Base-by-base conservation (phyloP, 139 green algal genomes). In the Gonium pectorale region DNA sequence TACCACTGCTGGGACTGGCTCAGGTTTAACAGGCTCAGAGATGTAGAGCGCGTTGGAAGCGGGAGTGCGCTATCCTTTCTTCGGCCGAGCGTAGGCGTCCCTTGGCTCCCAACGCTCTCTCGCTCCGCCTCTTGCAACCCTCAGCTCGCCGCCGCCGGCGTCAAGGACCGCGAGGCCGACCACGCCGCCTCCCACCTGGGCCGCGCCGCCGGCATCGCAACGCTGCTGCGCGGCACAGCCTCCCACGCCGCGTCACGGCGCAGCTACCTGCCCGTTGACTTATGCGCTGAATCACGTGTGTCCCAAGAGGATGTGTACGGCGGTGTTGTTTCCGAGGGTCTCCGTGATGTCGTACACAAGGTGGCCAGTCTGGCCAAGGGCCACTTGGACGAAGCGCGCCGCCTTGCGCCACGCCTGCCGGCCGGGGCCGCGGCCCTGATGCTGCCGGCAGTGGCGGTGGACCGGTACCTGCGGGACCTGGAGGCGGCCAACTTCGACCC, bases 141-240 rank as follows among this genome's bases (percentile, higher is more conserved):
- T 22, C 87, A 94, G 75, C 88, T 92, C 11, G 80, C 63, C 5
- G 84, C 88, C 24, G 88, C 75, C 2, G 90, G 89, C 3, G 37
- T 96, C 4, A 67, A 73, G 33, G 87, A 85, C 70, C 22, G 67
- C 19, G 91, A 94, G 1, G 93, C 93, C 2, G 93, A 98, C 59
- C 92, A 96, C 59, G 94, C 93, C 1, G 93, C 93, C 1, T 94
- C 90, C 0, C 93, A 97, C 74, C 63, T 98, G 46, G 95, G 95
- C 43, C 96, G 96, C 73, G 94, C 95, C 8, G 80, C 93, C 11
- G 95, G 93, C 67, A 83, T 98, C 2, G 70, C 90, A 0, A 87
- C 89, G 5, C 79, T 97, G 49, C 90, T 98, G 31, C 59, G 81
- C 0, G 94, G 94, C 37, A 95, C 90, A 2, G 69, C 88, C 9